Conservation (phyloP, 2,329 filamentous ascomycete species). For the Taxawa tesnikishii region DNA sequence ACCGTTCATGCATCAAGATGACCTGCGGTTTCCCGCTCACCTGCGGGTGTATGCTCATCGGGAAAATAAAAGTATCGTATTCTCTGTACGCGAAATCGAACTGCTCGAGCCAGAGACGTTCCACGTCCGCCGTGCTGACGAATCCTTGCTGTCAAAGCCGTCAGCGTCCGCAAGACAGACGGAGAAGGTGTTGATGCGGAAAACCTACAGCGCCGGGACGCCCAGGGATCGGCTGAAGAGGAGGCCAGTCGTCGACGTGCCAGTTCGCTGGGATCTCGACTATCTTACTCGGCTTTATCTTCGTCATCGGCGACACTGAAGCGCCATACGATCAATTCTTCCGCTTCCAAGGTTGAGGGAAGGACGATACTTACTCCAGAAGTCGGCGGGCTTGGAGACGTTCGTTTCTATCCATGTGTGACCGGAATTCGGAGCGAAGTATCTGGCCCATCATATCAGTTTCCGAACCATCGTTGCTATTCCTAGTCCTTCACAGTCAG, state of each 20-base stretch:
- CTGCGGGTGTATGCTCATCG: slow-evolving; percentile 35
- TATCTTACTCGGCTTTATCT: slow-evolving; percentile 19
- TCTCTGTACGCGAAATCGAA: slow-evolving; percentile 34
- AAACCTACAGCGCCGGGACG: slow-evolving; percentile 9
- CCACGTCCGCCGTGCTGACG: slow-evolving; percentile 28
- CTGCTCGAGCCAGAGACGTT: slow-evolving; percentile 33
- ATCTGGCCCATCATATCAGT: slow-evolving; percentile 4
- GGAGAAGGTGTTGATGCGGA: no score
- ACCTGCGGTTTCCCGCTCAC: slow-evolving; percentile 36
- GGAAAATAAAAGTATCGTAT: slow-evolving; percentile 34
- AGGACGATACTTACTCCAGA: no score
- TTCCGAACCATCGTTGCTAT: no score
- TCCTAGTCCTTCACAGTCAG: neutral
- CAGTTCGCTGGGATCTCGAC: slow-evolving; percentile 36
- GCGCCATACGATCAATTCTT: no score
- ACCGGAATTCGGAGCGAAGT: slow-evolving; percentile 14
- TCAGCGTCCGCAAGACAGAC: no score
- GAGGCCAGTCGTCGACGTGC: slow-evolving; percentile 37
- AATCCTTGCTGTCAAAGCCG: slow-evolving; percentile 27
- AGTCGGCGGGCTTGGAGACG: slow-evolving; percentile 16
- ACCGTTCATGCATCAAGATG: slow-evolving; percentile 32
- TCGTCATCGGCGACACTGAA: slow-evolving; percentile 25
- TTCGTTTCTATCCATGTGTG: slow-evolving; percentile 20
- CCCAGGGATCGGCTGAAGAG: slow-evolving; percentile 23
- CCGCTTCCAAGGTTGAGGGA: no score